Evolutionary conservation across 2,329 filamentous ascomycete genomes (phyloP), one percentile per base, ranked within the genome.

Genomic region (Fusarium austroafricanum): DNA sequence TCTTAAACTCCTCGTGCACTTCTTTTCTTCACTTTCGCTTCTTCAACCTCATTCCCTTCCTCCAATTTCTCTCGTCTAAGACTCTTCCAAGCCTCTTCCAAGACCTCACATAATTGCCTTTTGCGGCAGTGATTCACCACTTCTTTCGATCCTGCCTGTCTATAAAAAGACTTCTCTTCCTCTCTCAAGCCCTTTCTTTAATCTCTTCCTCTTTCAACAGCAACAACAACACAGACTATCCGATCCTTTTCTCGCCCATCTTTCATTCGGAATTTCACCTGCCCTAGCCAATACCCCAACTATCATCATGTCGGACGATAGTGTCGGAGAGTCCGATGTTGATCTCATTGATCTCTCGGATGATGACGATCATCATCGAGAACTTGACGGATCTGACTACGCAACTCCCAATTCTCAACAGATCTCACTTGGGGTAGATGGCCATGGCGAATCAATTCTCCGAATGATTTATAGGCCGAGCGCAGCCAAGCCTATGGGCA

Each of bases 271-370:
- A 4, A 12, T 43, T 26, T 53, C 12, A 28, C 6, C n/a, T 21
- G 2, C n/a, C 20, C 23, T 21, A 10, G 17, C 17, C 11, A 33
- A 14, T 37, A 31, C 10, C 29, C 5, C 8, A 39, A 17, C 12
- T 33, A 45, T 40, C 23, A 51, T 21, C 2, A 23, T 23, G 6
- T 23, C 21, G 21, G 21, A 23, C 4, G 21, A 6, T 23, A 23
- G 21, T 23, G 21, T 23, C 21, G 21, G 21, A 23, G 21, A n/a
- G n/a, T n/a, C n/a, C n/a, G n/a, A n/a, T n/a, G n/a, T n/a, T 3
- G 67, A 68, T 4, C 6, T 33, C 2, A 40, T 71, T 2, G 61
- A 69, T 17, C 40, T 70, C 9, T 29, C 33, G 9, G 50, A 43
- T 6, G 45, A 51, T 4, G 56, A 63, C 8, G 29, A 55, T 15